These are phyloP conservation scores for Aspergillus ellipticus DNA, from an alignment of 495 filamentous ascomycete species.

Conservation along the genomic window DNA sequence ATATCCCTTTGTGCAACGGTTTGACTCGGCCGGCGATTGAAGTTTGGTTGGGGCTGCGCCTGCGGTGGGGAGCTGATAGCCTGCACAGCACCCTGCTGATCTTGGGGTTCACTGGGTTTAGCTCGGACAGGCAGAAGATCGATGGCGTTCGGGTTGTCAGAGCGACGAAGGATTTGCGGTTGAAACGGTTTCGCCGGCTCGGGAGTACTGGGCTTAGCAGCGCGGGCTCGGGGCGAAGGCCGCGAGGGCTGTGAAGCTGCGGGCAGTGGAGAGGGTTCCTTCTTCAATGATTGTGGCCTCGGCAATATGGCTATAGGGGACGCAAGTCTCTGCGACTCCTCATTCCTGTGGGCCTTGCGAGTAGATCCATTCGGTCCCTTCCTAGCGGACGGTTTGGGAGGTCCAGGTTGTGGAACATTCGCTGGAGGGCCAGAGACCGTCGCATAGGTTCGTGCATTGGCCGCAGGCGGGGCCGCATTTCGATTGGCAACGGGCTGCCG, in stretches of 20 bases:
- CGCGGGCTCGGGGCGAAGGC: conserved; percentile 14
- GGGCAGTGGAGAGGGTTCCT: conserved; percentile 21
- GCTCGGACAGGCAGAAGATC: conserved; percentile 18
- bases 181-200: conserved; percentile 50
- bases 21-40: conserved; percentile 43
- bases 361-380: conserved; percentile 19
- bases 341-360: conserved; percentile 21
- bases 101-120: conserved; percentile 15
- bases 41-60: conserved; percentile 13
- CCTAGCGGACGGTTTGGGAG: conserved; percentile 22
- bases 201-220: conserved; percentile 19
- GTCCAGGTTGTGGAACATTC: conserved; percentile 46
- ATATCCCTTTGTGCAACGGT: conserved; percentile 62
- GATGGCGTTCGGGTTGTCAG: conserved; percentile 34
- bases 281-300: conserved; percentile 37
- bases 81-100: conserved; percentile 1
- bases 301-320: conserved; percentile 45
- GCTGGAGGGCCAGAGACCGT: conserved; percentile 48
- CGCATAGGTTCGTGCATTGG: conserved; percentile 31
- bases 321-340: conserved; percentile 24
- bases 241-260: conserved; percentile 14
- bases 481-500: conserved; percentile 5
- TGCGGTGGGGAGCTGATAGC: neutral
- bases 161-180: conserved; percentile 57
- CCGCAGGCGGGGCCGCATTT: neutral